These are phyloP conservation scores for Globisporangium yorkense DNA, from an alignment of 352 stramenopile species.

Conservation along the genomic window DNA sequence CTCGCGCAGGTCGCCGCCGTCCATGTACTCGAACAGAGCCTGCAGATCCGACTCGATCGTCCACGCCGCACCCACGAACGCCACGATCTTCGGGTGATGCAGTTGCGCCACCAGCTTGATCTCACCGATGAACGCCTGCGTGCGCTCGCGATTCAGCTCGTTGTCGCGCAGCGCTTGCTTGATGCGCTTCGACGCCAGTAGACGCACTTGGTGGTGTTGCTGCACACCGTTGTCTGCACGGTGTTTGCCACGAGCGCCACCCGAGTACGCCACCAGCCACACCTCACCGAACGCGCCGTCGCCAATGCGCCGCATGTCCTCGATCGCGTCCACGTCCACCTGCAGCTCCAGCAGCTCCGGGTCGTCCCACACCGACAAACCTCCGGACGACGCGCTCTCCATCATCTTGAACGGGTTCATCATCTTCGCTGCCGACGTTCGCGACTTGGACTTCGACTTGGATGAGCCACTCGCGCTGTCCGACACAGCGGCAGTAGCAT, in stretches of 20 bases:
- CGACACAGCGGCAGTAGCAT: too few relatives aligned
- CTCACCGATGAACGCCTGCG: conserved; percentile 49
- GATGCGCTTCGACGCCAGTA: conserved; percentile 42
- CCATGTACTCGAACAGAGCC: conserved; percentile 66
- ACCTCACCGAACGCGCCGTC: conserved; percentile 40
- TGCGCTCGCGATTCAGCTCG: conserved; percentile 35
- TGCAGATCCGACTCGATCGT: conserved; percentile 48
- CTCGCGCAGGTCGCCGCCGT: conserved; percentile 41
- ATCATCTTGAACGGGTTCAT: too few relatives aligned
- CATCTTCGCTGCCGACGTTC: not conserved
- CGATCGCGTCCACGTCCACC: conserved; percentile 36
- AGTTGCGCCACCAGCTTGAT: conserved; percentile 63
- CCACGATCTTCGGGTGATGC: conserved; percentile 58
- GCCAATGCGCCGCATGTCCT: conserved; percentile 44
- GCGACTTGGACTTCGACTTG: too few relatives aligned
- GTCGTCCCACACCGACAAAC: conserved; percentile 34
- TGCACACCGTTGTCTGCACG: too few relatives aligned
- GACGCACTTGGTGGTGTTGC: conserved; percentile 3
- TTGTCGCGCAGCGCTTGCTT: conserved; percentile 20
- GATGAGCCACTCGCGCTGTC: too few relatives aligned
- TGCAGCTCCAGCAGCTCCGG: conserved; percentile 42
- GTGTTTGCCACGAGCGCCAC: too few relatives aligned
- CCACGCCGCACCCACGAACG: conserved; percentile 61
- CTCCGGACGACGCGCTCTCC: too few relatives aligned
- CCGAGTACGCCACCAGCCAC: conserved; percentile 18